phyloP scores from a whole-genome alignment of 768 basidiomycete species.

The Pholiota molesta region DNA sequence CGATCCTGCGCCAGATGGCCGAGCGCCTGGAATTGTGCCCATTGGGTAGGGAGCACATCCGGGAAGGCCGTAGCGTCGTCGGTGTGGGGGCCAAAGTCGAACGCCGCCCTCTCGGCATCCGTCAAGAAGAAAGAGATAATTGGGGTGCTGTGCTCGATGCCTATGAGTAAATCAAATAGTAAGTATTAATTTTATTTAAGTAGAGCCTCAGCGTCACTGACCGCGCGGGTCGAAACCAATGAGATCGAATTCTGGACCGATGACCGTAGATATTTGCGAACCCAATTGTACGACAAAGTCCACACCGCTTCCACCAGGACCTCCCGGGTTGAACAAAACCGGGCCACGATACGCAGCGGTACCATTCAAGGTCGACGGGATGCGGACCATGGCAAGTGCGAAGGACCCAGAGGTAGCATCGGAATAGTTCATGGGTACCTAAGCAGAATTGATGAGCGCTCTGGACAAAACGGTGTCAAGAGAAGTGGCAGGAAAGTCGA shows the following conservation, averaged over 20 bases:
- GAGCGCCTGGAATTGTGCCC: not conserved
- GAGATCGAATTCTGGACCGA: not conserved
- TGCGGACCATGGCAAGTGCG: slow-evolving; percentile 2
- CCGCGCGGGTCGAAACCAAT: not conserved
- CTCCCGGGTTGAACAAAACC: slow-evolving; percentile 4
- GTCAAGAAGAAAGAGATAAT: not conserved
- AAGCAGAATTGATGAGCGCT: not conserved
- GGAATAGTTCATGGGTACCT: slow-evolving; percentile 10
- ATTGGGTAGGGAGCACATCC: not conserved
- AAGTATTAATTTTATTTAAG: not conserved
- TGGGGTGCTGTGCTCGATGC: not conserved
- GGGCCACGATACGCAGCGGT: not conserved
- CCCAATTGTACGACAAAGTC: not conserved
- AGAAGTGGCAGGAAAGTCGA: not conserved
- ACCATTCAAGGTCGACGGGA: not conserved
- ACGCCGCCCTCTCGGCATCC: not conserved
- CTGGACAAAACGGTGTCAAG: too few species aligned
- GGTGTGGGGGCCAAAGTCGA: not conserved
- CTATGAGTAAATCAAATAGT: not conserved
- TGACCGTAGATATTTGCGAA: not conserved
- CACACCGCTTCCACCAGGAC: slow-evolving; percentile 1
- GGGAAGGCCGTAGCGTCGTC: not conserved
- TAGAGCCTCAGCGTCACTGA: not conserved
- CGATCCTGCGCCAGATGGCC: not conserved
- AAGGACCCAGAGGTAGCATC: not conserved